A percentile compares a stretch with the other conserved stretches of the same genome.
Evolutionary conservation across 2,329 filamentous ascomycete species (phyloP).

Genomic region (Chaetothyriales sp.): DNA sequence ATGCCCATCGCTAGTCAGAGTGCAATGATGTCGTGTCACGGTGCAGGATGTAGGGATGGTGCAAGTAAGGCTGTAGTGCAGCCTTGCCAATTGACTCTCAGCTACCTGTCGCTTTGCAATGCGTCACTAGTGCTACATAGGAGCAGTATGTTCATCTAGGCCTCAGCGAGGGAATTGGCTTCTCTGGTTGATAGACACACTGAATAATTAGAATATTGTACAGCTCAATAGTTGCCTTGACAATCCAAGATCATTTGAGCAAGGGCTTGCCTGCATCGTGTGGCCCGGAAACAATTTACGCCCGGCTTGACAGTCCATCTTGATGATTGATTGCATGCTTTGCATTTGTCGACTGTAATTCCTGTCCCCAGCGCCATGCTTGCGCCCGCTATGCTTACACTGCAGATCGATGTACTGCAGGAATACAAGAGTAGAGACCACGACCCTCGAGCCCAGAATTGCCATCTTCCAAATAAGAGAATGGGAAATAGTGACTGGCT

Average conservation of each 20-base stretch:
- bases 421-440: background rate
- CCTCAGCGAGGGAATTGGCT: background rate
- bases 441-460: background rate
- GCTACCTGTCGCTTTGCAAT: background rate
- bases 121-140: background rate
- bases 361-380: background rate
- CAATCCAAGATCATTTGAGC: background rate
- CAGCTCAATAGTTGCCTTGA: background rate
- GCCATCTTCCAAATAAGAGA: conserved; percentile 6
- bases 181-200: background rate
- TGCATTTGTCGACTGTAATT: background rate
- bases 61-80: background rate
- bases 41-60: background rate
- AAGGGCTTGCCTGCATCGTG: background rate
- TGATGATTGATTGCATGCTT: background rate
- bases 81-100: background rate
- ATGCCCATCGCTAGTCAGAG: background rate
- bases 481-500: conserved; percentile 14
- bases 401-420: background rate
- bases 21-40: background rate
- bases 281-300: background rate
- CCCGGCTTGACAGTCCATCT: background rate
- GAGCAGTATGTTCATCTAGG: background rate
- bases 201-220: background rate
- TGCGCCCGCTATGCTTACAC: background rate